Conservation (phyloP, 2,329 filamentous ascomycete genomes). For the Microsporum canis region DNA sequence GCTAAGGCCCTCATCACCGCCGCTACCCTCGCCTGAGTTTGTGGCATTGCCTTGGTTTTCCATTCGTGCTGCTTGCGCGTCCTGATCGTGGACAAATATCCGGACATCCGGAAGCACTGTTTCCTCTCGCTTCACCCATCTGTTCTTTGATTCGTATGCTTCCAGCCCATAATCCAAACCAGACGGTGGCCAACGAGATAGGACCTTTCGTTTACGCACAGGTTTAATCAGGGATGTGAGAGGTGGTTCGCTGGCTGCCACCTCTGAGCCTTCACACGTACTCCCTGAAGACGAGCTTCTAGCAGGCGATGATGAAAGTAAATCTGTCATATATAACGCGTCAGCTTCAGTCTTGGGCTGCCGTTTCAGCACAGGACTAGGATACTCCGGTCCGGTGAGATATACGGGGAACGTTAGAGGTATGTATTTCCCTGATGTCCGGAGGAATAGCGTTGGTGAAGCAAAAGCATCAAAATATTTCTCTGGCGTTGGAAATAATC, state of each 20-base stretch:
- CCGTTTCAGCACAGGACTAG: constrained; percentile 22
- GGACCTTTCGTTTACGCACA: constrained; percentile 25
- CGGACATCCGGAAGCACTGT: background rate
- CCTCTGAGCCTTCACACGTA: constrained; percentile 2
- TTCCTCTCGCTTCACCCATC: background rate
- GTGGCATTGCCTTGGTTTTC: background rate
- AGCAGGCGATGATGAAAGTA: background rate
- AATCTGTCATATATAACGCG: constrained; percentile 6
- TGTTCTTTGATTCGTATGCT: background rate
- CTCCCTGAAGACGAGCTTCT: background rate
- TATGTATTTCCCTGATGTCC: constrained; percentile 31
- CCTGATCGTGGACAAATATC: background rate
- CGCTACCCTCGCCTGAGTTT: background rate
- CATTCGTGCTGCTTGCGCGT: background rate
- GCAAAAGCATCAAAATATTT: constrained; percentile 36
- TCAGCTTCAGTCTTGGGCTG: constrained; percentile 6
- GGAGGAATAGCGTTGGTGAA: constrained; percentile 33
- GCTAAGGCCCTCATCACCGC: background rate
- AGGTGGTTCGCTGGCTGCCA: background rate
- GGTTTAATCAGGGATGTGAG: constrained; percentile 7
- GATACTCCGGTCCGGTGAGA: constrained; percentile 25
- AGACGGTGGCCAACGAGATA: constrained; percentile 31
- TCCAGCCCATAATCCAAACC: constrained; percentile 25
- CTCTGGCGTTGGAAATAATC: constrained; percentile 28
- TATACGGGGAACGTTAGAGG: constrained; percentile 26